Evolutionary conservation across 805 yeast genomes (phyloP).

Genomic region (Hyphopichia homilentoma): DNA sequence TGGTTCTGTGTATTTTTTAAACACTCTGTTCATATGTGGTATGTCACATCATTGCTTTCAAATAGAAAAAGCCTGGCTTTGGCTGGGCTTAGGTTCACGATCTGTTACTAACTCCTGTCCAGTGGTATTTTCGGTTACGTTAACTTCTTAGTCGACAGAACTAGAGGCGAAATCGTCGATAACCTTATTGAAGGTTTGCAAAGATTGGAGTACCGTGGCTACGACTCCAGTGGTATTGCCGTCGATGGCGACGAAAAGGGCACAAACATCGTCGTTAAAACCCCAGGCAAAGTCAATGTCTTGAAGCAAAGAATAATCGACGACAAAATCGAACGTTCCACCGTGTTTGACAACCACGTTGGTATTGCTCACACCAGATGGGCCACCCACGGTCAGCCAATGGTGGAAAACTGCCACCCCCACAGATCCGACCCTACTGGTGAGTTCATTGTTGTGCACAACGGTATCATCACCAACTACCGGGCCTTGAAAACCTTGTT

Average conservation of each 20-base stretch:
- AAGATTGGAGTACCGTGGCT: slow-evolving; percentile 95
- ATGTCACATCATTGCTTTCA: too few species aligned
- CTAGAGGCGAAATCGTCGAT: slow-evolving; percentile 89
- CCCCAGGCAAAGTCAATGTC: slow-evolving; percentile 87
- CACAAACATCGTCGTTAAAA: slow-evolving; percentile 71
- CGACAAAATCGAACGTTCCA: slow-evolving; percentile 52
- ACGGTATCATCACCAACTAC: slow-evolving; percentile 96
- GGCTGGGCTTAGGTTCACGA: too few species aligned
- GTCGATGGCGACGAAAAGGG: slow-evolving; percentile 82
- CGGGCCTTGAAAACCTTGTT: slow-evolving; percentile 85
- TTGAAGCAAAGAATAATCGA: slow-evolving; percentile 62
- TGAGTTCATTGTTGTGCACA: slow-evolving; percentile 92
- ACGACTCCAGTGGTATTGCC: slow-evolving; percentile 96
- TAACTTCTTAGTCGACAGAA: slow-evolving; percentile 86
- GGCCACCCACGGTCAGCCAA: slow-evolving; percentile 99
- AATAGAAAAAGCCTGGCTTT: too few species aligned
- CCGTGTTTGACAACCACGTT: slow-evolving; percentile 75
- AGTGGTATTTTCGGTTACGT: slow-evolving; percentile 98
- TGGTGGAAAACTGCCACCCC: slow-evolving; percentile 87
- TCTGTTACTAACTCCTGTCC: background rate
- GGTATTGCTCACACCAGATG: slow-evolving; percentile 99
- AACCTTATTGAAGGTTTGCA: slow-evolving; percentile 81
- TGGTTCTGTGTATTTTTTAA: too few species aligned
- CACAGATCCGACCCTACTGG: slow-evolving; percentile 81
- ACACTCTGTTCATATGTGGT: too few species aligned